Base-by-base conservation (phyloP, 2,329 filamentous ascomycete species). In the Chaetothyriales sp. region DNA sequence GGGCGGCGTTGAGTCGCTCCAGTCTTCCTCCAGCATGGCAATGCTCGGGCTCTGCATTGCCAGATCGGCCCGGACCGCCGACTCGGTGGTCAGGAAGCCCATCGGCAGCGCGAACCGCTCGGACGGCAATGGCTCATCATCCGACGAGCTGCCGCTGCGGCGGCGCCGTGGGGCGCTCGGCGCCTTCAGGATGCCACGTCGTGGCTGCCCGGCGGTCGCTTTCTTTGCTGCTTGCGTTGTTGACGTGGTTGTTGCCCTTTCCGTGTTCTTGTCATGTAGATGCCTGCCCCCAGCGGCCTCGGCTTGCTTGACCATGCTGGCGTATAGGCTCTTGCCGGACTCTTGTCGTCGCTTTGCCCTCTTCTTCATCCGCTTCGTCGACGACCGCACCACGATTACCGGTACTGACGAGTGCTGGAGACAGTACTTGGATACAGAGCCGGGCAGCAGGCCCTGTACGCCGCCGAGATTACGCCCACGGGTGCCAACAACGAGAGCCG, bases 351-450 rank as follows among this genome's bases (percentile, higher is more conserved):
- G 81, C 71, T 95, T 95, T 53, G 78, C 76, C 68, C 92, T 93
- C 70, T 93, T 93, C 69, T 92, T 92, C 63, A 86, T 79, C 18
- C 89, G 83, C 69, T 93, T 93, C 54, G 85, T 84, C 28, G 83
- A 84, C 36, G 89, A 88, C 3, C 89, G 79, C 8, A 95, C 89
- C 28, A 95, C 89, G 26, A 95, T 89, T 6, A 95, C 89, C 1
- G 89, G 89, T 1, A 95, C 86, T 0, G 89, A 88, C 1, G 86
- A 94, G 65, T 94, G 89, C 64, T 95, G 89, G 10, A 95, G 75
- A 62, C 89, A 95, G 68, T 95, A 95, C 64, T 95, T 95, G 22
- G 86, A 93, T 44, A 95, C 89, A 0, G 85, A 92, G 56, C 87
- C 92, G 47, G 86, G 86, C 43, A 95, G 77, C 26, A 95, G 73